phyloP scores from a whole-genome alignment of 164 flowering plant species.

The Taxillus chinensis region DNA sequence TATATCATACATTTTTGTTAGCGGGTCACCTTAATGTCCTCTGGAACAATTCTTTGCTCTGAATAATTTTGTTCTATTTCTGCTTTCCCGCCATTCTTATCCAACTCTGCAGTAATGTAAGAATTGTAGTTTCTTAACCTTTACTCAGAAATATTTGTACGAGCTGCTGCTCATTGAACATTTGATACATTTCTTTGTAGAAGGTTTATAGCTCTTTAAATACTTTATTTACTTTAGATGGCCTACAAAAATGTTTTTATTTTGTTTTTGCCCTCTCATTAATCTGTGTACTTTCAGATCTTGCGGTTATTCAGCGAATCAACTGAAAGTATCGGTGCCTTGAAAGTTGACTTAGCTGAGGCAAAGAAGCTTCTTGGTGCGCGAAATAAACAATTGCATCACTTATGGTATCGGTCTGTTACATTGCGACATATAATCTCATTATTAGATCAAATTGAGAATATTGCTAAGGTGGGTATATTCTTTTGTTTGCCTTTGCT shows the following conservation, averaged over 20 bases:
- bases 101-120: too few relatives aligned
- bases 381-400: conserved; percentile 92
- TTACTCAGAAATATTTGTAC: too few relatives aligned
- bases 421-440: conserved; percentile 92
- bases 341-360: conserved; percentile 87
- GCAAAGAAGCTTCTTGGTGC: conserved; percentile 82
- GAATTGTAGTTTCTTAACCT: too few relatives aligned
- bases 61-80: neutral
- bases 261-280: neutral
- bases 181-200: too few relatives aligned
- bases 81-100: neutral
- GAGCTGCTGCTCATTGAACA: too few relatives aligned
- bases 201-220: too few relatives aligned
- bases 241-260: neutral
- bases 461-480: conserved; percentile 73
- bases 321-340: conserved; percentile 54
- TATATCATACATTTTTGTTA: too few relatives aligned
- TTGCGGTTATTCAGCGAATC: conserved; percentile 94
- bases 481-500: neutral
- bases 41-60: too few relatives aligned
- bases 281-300: conserved; percentile 43
- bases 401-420: conserved; percentile 92
- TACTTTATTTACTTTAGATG: neutral
- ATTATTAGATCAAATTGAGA: conserved; percentile 89
- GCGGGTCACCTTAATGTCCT: too few relatives aligned